Conservation (phyloP, 1,139 yeast genomes). For the Yamadazyma sp. region DNA sequence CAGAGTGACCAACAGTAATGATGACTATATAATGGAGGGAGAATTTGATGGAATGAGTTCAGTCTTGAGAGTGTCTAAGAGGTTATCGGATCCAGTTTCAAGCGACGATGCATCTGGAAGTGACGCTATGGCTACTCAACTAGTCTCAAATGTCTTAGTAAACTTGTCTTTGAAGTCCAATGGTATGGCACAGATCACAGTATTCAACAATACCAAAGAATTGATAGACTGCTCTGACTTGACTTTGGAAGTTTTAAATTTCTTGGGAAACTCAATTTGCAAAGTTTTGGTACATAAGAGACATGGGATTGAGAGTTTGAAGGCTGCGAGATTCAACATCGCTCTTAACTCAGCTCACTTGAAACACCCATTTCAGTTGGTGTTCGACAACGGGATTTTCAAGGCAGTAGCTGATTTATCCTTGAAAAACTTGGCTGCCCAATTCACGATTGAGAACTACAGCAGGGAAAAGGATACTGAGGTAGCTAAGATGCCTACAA, state of each 20-base stretch:
- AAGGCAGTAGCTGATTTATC: slow-evolving; percentile 24
- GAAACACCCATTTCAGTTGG: slow-evolving; percentile 34
- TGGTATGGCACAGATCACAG: slow-evolving; percentile 31
- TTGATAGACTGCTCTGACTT: slow-evolving; percentile 33
- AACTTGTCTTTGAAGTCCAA: slow-evolving; percentile 31
- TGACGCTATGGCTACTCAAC: background rate
- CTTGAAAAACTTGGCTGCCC: slow-evolving; percentile 26
- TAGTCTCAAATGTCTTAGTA: slow-evolving; percentile 14
- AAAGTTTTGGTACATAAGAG: slow-evolving; percentile 30
- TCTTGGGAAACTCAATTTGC: slow-evolving; percentile 28
- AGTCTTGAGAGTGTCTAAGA: background rate
- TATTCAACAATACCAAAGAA: slow-evolving; percentile 29
- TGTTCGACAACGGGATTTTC: slow-evolving; percentile 23
- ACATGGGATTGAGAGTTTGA: slow-evolving; percentile 34
- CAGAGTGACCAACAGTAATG: slow-evolving; percentile 21
- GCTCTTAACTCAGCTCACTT: slow-evolving; percentile 32
- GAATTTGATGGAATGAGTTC: slow-evolving; percentile 13
- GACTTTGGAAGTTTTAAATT: slow-evolving; percentile 30
- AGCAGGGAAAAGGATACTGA: background rate
- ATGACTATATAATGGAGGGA: slow-evolving; percentile 25
- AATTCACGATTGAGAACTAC: slow-evolving; percentile 10
- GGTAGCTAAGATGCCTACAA: background rate
- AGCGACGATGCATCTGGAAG: background rate
- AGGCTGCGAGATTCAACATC: slow-evolving; percentile 35
- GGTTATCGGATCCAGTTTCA: background rate